Evolutionary conservation across 225 moss, liverwort and hornwort species (phyloP).

Genomic region (Takakia lepidozioides): DNA sequence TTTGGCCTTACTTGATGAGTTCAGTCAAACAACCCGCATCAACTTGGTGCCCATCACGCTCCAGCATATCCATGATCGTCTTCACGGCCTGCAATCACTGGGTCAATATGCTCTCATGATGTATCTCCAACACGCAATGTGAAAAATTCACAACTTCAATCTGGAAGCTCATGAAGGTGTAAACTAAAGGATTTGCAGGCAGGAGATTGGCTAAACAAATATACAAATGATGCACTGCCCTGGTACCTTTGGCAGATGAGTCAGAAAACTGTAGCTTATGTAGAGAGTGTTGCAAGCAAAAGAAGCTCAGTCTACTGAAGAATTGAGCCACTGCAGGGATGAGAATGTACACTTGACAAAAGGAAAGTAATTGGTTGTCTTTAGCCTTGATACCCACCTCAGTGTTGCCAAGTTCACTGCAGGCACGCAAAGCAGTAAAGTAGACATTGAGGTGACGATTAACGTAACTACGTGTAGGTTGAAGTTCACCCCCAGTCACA

Average conservation of each 20-base stretch:
- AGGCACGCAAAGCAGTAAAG: constrained; percentile 63
- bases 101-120: too few relatives aligned
- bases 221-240: too few relatives aligned
- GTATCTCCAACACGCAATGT: too few relatives aligned
- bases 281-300: too few relatives aligned
- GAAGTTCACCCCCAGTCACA: constrained; percentile 44
- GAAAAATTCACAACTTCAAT: too few relatives aligned
- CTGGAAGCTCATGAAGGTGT: too few relatives aligned
- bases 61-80: constrained; percentile 43
- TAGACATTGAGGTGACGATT: constrained; percentile 61
- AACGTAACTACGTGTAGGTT: constrained; percentile 47
- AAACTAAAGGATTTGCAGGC: too few relatives aligned
- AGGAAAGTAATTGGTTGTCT: not conserved
- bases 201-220: too few relatives aligned
- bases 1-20: constrained; percentile 52
- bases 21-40: constrained; percentile 54
- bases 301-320: too few relatives aligned
- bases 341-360: not conserved
- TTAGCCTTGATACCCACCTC: constrained; percentile 30
- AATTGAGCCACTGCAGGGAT: too few relatives aligned
- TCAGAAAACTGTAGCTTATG: too few relatives aligned
- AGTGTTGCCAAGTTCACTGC: constrained; percentile 41
- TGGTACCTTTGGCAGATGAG: too few relatives aligned
- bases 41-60: constrained; percentile 43
- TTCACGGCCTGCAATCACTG: constrained; percentile 47